A percentile compares a stretch with the other conserved stretches of the same genome.
Evolutionary conservation across 495 filamentous ascomycete genomes (phyloP).

Genomic region (Xylaria palmicola): DNA sequence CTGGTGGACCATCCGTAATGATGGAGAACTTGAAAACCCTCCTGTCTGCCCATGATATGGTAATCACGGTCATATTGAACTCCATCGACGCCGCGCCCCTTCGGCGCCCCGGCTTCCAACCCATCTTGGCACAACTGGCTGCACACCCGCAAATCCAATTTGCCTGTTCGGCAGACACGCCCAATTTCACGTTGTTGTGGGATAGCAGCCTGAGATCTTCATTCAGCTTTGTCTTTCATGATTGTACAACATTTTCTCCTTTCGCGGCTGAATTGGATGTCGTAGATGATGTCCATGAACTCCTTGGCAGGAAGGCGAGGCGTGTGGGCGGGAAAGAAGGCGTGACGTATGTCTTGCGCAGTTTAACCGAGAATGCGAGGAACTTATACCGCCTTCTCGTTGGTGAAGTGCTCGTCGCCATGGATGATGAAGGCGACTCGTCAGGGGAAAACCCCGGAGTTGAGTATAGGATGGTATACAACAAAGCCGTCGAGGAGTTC

Average conservation of each 20-base stretch:
- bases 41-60: constrained; percentile 32
- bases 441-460: constrained; percentile 61
- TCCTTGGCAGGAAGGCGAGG: constrained; percentile 80
- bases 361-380: constrained; percentile 87
- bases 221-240: constrained; percentile 87
- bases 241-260: constrained; percentile 84
- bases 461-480: constrained; percentile 88
- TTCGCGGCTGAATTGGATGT: constrained; percentile 72
- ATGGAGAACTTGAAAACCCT: constrained; percentile 59
- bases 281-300: constrained; percentile 81
- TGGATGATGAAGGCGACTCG: constrained; percentile 52
- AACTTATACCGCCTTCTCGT: constrained; percentile 81
- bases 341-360: constrained; percentile 84
- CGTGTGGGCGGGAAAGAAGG: constrained; percentile 87
- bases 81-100: constrained; percentile 80
- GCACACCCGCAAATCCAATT: constrained; percentile 72
- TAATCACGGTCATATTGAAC: constrained; percentile 73
- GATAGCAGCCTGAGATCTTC: constrained; percentile 74
- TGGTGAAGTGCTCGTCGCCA: constrained; percentile 73
- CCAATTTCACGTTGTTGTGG: constrained; percentile 86
- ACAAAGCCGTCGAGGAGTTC: constrained; percentile 93
- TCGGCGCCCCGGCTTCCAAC: constrained; percentile 66
- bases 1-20: constrained; percentile 37
- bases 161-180: constrained; percentile 80
- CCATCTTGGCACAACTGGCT: constrained; percentile 72